Base-by-base conservation (phyloP, 2,329 filamentous ascomycete genomes). In the Penicillium decumbens region DNA sequence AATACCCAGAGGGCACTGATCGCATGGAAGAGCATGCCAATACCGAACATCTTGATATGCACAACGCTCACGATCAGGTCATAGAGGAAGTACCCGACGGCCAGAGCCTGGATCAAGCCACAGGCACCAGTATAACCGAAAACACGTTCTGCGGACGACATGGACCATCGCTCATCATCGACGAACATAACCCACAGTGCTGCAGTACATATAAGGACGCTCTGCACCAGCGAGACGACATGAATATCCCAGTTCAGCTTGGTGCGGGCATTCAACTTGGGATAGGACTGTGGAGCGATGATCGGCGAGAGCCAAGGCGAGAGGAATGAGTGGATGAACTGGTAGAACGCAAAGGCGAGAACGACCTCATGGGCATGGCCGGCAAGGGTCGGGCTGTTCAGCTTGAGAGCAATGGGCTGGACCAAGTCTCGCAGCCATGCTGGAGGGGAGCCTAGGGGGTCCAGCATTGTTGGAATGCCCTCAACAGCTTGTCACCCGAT, bases 161-260 rank as follows among this genome's bases (percentile, higher is more conserved):
- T 81, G 25, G 66, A 69, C 56, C 65, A 71, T 44, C 82, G 71
- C 67, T 84, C 80, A 38, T 77, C 63, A 62, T 85, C 82, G 18
- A 55, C 67, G 53, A 70, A 72, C 64, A 83, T 81, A 35, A 83
- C 77, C 73, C 77, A 84, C 13, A 85, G 64, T 24, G 80, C 80
- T 39, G 80, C 57, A 4, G 62, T 64, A 61, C 77, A 80, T 61
- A 85, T 79, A 15, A 84, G 60, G 7, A 74, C 71, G 52, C 76
- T 78, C 70, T 85, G 82, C 30, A 82, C 70, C 37, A 85, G 72
- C 0, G 79, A 81, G 37, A 85, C 82, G 47, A 84, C 77, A 61
- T 85, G 82, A 6, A 85, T 80, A 66, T 85, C 79, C 82, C 82
- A 85, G 69, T 83, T 85, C 44, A 84, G 69, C 56, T 75, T 76